Percentiles rank a stretch among this genome's conserved stretches.
Conservation (phyloP, 257 asterid genomes). For the Penstemon davidsonii region DNA sequence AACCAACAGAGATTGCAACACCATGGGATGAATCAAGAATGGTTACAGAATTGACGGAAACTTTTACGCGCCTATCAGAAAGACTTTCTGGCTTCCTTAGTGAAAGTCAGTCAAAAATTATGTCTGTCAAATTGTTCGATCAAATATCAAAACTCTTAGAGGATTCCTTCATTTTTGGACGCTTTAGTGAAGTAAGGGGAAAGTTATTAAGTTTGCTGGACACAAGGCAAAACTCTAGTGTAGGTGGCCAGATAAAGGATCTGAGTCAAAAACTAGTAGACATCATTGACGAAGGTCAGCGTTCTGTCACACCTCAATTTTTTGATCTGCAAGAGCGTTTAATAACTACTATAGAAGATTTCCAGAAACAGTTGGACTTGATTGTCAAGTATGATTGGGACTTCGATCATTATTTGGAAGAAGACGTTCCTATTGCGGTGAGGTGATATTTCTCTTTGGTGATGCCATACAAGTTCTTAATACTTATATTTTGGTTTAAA, state of each 20-base stretch:
- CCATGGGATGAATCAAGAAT: slow-evolving; percentile 76
- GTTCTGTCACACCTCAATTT: slow-evolving; percentile 80
- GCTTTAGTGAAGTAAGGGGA: slow-evolving; percentile 62
- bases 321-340: slow-evolving; percentile 82
- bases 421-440: slow-evolving; percentile 99
- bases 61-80: slow-evolving; percentile 74
- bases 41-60: slow-evolving; percentile 69
- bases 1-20: slow-evolving; percentile 43
- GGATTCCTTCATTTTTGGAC: slow-evolving; percentile 67
- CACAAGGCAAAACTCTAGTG: slow-evolving; percentile 64
- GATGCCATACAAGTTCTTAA: slow-evolving; percentile 33
- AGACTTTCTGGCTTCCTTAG: slow-evolving; percentile 90
- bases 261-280: slow-evolving; percentile 76
- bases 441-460: slow-evolving; percentile 73
- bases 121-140: slow-evolving; percentile 85
- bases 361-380: slow-evolving; percentile 92
- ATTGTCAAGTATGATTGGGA: slow-evolving; percentile 94
- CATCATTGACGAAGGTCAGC: slow-evolving; percentile 88
- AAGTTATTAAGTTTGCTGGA: slow-evolving; percentile 61
- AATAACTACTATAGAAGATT: slow-evolving; percentile 70
- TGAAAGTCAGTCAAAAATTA: slow-evolving; percentile 70
- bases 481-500: slow-evolving; percentile 1
- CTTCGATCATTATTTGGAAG: slow-evolving; percentile 94
- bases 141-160: slow-evolving; percentile 75
- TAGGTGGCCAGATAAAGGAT: slow-evolving; percentile 72